phyloP scores from a whole-genome alignment of 768 basidiomycete genomes.

The Leucogyrophana mollusca region DNA sequence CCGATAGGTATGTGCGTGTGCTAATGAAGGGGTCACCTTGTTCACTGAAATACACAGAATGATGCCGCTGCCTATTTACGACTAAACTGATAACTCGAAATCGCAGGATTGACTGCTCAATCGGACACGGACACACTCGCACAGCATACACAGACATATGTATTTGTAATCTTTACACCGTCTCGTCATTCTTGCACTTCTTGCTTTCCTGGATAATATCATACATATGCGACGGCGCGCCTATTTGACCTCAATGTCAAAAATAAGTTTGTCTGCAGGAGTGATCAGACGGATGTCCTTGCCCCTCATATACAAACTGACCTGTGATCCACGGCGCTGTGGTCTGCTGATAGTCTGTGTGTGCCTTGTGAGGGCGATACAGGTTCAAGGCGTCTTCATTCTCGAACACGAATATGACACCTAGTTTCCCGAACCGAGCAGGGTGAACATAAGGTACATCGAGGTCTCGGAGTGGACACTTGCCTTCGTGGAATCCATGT shows the following conservation, averaged over 20 bases:
- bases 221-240: background rate
- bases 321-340: conserved; percentile 3
- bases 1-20: conserved; percentile 58
- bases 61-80: conserved; percentile 73
- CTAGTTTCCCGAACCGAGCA: conserved; percentile 4
- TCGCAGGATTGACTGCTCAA: background rate
- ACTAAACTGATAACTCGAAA: no score
- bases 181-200: background rate
- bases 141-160: background rate
- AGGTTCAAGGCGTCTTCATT: conserved; percentile 9
- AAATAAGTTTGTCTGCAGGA: conserved; percentile 2
- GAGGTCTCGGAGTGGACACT: no score
- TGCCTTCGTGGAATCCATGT: conserved; percentile 24
- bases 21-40: background rate
- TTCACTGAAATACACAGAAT: conserved; percentile 41
- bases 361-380: conserved; percentile 15
- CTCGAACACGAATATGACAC: conserved; percentile 22
- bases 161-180: background rate
- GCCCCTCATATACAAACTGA: conserved; percentile 3
- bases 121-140: background rate
- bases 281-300: no score
- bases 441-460: no score
- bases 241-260: conserved; percentile 1
- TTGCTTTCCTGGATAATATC: background rate
- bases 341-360: conserved; percentile 8